These are phyloP conservation scores for Cutaneotrichosporon mucoides DNA, from an alignment of 1,284 basidiomycete species.

Conservation along the genomic window DNA sequence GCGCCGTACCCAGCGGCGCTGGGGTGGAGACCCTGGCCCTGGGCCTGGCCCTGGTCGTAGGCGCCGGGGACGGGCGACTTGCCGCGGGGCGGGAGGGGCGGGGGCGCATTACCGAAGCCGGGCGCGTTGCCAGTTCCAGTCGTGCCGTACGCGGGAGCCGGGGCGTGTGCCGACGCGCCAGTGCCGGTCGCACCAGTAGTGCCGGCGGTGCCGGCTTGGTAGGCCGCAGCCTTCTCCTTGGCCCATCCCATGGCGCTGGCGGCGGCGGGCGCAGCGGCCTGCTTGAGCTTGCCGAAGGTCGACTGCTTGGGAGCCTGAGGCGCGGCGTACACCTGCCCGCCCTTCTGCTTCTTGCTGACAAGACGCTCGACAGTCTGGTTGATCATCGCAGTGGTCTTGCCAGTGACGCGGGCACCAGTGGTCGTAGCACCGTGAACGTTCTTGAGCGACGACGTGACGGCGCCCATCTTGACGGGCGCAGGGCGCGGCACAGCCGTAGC, in stretches of 20 bases:
- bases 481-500: constrained; percentile 11
- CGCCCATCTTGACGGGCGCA: constrained; percentile 9
- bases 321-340: background rate
- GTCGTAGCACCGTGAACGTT: constrained; percentile 1
- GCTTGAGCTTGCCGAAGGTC: constrained; percentile 8
- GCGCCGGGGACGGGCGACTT: background rate
- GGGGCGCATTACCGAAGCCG: background rate
- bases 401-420: constrained; percentile 3
- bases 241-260: background rate
- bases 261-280: constrained; percentile 2
- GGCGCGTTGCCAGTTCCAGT: background rate
- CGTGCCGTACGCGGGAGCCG: background rate
- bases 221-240: background rate
- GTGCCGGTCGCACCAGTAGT: background rate
- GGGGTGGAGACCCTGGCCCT: background rate
- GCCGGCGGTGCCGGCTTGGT: background rate
- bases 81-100: background rate
- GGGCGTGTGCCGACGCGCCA: background rate
- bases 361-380: constrained; percentile 11
- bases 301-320: background rate
- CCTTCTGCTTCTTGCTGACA: constrained; percentile 9
- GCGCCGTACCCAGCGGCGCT: background rate
- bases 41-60: too few relatives aligned
- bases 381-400: constrained; percentile 11
- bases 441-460: constrained; percentile 4